Base-by-base conservation (phyloP, 2,329 filamentous ascomycete species). In the Neofusicoccum ribis region DNA sequence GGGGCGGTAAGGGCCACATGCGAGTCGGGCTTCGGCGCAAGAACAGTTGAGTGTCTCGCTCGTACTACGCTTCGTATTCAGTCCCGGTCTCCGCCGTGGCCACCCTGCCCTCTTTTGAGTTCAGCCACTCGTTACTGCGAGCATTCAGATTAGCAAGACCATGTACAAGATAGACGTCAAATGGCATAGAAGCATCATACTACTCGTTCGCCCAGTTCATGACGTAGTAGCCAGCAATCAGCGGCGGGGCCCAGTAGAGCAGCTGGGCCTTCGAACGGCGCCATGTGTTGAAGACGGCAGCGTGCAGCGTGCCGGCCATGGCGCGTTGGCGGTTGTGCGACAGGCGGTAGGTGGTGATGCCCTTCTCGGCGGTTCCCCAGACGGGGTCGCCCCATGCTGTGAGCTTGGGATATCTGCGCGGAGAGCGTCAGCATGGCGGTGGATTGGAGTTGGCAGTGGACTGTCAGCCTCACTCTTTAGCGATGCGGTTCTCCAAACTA, bases 251-350 rank as follows among this genome's bases (percentile, higher is more conserved):
- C 80, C 93, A 88, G 86, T 93, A 99, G 72, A 98, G 88, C 71
- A 96, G 88, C 85, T 98, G 95, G 72, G 85, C 80, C 78, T 88
- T 89, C 81, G 90, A 91, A 74, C 95, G 89, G 79, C 95, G 89
- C 86, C 91, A 96, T 72, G 88, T 89, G 87, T 99, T 99, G 89
- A 98, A 98, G 83, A 98, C 82, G 75, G 93, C 94, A 71, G 90
- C 91, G 80, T 94, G 83, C 69, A 85, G 80, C 67, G 89, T 83
- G 73, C 91, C 92, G 69, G 92, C 92, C 71, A 96, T 85, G 68
- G 93, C 91, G 75, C 91, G 89, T 84, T 97, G 94, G 77, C 91
- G 90, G 86, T 99, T 98, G 71, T 90, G 82, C 72, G 91, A 89
- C 71, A 99, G 77, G 70, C 89, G 86, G 82, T 95, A 98, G 74